Evolutionary conservation across 2,329 filamentous ascomycete species (phyloP).

Genomic region (Colletotrichum paranaense): DNA sequence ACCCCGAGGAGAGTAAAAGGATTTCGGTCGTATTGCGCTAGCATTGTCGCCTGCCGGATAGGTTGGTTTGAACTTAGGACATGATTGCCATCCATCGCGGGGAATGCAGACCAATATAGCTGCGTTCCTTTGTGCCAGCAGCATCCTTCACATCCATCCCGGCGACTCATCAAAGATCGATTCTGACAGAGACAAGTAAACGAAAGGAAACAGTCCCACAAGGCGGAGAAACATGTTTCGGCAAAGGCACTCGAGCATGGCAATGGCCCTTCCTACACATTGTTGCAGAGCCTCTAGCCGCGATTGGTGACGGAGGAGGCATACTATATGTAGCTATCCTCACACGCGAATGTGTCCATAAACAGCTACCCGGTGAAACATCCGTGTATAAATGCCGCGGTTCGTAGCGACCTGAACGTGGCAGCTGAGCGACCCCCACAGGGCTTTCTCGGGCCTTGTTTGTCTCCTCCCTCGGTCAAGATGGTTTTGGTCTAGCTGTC

Average conservation of each 20-base stretch:
- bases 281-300: not conserved
- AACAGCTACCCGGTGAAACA: not conserved
- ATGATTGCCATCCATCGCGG: not conserved
- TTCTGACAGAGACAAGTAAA: not conserved
- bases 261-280: not conserved
- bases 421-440: not conserved
- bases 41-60: not conserved
- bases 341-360: not conserved
- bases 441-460: not conserved
- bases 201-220: not conserved
- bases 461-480: not conserved
- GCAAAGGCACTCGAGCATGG: not conserved
- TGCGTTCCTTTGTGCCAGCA: not conserved
- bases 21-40: not conserved
- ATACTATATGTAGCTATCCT: not conserved
- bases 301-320: not conserved
- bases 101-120: not conserved
- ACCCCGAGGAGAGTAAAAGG: not conserved
- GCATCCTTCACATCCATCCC: not conserved
- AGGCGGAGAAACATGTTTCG: not conserved
- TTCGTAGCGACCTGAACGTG: not conserved
- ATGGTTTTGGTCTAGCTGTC: not conserved
- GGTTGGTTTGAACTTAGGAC: not conserved
- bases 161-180: not conserved
- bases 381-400: not conserved